Evolutionary conservation across 768 basidiomycete genomes (phyloP).

Genomic region (Tylopilus sp.): DNA sequence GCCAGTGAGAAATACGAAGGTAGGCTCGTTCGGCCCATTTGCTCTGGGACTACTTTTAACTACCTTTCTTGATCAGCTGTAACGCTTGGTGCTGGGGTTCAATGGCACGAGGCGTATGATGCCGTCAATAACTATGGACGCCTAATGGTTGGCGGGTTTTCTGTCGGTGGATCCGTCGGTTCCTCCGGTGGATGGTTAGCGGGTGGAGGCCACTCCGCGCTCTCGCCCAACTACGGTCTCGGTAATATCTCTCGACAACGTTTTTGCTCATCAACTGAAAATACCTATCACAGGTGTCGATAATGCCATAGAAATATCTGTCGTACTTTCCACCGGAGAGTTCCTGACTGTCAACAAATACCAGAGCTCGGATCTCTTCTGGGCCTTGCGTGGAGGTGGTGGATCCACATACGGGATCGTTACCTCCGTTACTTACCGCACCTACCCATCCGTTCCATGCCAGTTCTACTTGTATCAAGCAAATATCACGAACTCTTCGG

Average conservation of each 20-base stretch:
- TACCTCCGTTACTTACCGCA: not conserved
- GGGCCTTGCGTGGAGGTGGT: conserved; percentile 42
- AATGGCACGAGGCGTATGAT: conserved; percentile 45
- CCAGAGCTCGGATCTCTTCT: conserved; percentile 49
- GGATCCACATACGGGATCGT: not conserved
- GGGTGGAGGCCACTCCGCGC: conserved; percentile 30
- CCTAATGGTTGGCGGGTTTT: conserved; percentile 44
- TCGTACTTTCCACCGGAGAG: conserved; percentile 43
- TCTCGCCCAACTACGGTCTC: conserved; percentile 43
- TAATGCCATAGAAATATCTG: conserved; percentile 44
- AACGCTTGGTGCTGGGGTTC: conserved; percentile 6
- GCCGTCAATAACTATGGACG: conserved; percentile 37
- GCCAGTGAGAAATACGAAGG: conserved; percentile 18
- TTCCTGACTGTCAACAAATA: conserved; percentile 38
- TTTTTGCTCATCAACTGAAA: not conserved
- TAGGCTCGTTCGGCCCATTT: conserved; percentile 9
- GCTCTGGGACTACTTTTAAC: not conserved
- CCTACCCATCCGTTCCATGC: not conserved
- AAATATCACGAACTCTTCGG: not conserved
- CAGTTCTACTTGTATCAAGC: not conserved
- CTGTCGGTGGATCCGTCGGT: conserved; percentile 39
- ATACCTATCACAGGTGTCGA: conserved; percentile 40
- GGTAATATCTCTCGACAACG: conserved; percentile 25
- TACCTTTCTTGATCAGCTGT: not conserved
- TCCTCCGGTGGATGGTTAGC: conserved; percentile 44